phyloP scores from a whole-genome alignment of 2,329 filamentous ascomycete genomes.

The Aspergillus chevalieri region DNA sequence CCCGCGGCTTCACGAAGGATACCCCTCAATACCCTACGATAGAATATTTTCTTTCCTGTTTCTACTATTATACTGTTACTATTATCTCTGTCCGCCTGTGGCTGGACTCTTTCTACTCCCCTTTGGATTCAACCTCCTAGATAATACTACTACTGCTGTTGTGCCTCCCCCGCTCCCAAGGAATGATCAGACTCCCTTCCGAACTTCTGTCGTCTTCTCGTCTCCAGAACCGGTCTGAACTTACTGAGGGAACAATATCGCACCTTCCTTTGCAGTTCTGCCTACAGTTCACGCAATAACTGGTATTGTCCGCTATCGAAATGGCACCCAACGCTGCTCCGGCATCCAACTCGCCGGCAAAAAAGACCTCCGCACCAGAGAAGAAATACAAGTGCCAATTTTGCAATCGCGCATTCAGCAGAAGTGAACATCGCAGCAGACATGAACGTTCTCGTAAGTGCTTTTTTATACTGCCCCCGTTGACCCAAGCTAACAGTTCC shows the following conservation, averaged over 20 bases:
- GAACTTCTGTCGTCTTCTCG: conserved; percentile 35
- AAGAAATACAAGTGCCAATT: conserved; percentile 99
- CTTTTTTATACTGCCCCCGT: background rate
- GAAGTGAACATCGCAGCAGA: conserved; percentile 92
- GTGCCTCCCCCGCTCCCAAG: conserved; percentile 25
- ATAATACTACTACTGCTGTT: conserved; percentile 6
- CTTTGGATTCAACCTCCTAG: conserved; percentile 16
- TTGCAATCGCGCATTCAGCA: conserved; percentile 93
- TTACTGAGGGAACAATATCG: conserved; percentile 36
- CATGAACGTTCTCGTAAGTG: conserved; percentile 97
- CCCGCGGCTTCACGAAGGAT: conserved; percentile 9
- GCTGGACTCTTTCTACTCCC: conserved; percentile 25
- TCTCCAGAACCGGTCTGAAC: conserved; percentile 39
- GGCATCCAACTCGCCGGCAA: conserved; percentile 67
- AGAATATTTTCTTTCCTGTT: conserved; percentile 4
- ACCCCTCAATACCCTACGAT: conserved; percentile 14
- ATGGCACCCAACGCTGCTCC: conserved; percentile 49
- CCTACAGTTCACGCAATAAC: conserved; percentile 10
- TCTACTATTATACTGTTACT: conserved; percentile 1
- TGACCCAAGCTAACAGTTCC: conserved; percentile 1
- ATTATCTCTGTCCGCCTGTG: conserved; percentile 30
- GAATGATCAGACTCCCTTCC: conserved; percentile 40
- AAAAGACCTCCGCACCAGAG: conserved; percentile 79
- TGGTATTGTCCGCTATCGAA: conserved; percentile 15
- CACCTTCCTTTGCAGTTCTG: conserved; percentile 20